phyloP scores from a whole-genome alignment of 2,329 filamentous ascomycete genomes.

The Clathrospora elynae region DNA sequence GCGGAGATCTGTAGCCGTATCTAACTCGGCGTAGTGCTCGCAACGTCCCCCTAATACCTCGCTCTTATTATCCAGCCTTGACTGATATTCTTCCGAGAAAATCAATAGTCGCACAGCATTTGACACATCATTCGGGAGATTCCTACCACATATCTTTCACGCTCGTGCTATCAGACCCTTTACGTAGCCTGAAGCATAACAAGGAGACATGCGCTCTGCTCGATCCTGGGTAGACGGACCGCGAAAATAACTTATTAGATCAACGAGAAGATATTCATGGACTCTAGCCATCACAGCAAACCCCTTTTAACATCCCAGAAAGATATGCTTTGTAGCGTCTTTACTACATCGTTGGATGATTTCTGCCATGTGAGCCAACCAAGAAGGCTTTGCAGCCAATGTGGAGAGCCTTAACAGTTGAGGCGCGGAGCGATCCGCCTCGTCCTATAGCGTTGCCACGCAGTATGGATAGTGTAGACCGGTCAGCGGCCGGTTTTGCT shows the following conservation, averaged over 20 bases:
- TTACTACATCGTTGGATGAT: no score
- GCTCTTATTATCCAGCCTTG: constrained; percentile 14
- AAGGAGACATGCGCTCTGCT: no score
- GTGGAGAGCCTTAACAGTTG: constrained; percentile 29
- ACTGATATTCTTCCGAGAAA: constrained; percentile 2
- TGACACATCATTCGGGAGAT: neutral
- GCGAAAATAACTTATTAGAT: no score
- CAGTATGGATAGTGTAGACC: constrained; percentile 26
- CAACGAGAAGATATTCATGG: no score
- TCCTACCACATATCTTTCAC: neutral
- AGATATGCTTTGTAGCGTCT: no score
- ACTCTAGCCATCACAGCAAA: no score
- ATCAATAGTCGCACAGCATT: neutral
- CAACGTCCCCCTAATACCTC: constrained; percentile 15
- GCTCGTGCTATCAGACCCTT: neutral
- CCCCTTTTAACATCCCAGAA: no score
- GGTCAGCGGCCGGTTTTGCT: constrained; percentile 18
- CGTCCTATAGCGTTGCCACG: constrained; percentile 26
- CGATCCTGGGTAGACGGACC: no score
- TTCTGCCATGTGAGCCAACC: constrained; percentile 33
- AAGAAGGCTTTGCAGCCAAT: constrained; percentile 25
- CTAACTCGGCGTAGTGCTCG: constrained; percentile 21
- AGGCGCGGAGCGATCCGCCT: constrained; percentile 41
- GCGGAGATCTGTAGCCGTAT: constrained; percentile 33
- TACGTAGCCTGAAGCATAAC: no score